Base-by-base conservation (phyloP, 1,139 yeast species). In the Suhomyces anneliseae region DNA sequence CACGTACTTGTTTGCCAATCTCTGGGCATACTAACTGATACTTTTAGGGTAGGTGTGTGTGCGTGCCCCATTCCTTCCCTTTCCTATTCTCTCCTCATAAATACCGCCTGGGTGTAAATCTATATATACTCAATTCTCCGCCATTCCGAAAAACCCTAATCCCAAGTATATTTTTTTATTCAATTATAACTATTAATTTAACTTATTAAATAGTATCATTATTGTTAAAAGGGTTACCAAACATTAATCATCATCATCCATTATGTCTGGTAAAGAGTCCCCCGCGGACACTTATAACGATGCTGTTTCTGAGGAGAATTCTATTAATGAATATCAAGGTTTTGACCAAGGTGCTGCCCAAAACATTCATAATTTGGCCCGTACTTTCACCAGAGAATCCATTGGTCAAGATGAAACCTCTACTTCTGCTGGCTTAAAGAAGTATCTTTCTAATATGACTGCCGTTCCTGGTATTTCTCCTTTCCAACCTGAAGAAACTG, bases 301-400 rank as follows among this genome's bases (percentile, higher is more conserved):
- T 14, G 40, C 40, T n/a, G 33, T 31, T 32, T 42, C 51, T 7
- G 62, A 56, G 11, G 45, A 52, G 35, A 56, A 59, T 39, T 61
- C 67, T 9, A 54, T 66, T 10, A 54, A 58, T 40, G 68, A 68
- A 44, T 77, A 76, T 54, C 61, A 65, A 6, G 82, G 82, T 0
- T 74, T 71, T 51, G 67, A 65, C 46, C 53, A 52, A 0, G 41
- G 50, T 2, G 62, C 69, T 4, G 68, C 65, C 29, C 48, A 57
- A 5, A 52, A 67, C 40, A 64, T 84, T 81, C 52, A 81, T 72
- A 70, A 83, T 72, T 38, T 87, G 73, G 95, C 95, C 55, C 72
- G 66, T 76, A 82, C 49, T 72, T 78, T 66, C 67, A 70, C 79
- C 32, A 57, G 58, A 43, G 49, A 53, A 29, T 54, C 64, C 24